A percentile compares a stretch with the other conserved stretches of the same genome.
These are phyloP conservation scores for Naganishia cerealis DNA, from an alignment of 1,284 basidiomycete genomes.

Conservation along the genomic window DNA sequence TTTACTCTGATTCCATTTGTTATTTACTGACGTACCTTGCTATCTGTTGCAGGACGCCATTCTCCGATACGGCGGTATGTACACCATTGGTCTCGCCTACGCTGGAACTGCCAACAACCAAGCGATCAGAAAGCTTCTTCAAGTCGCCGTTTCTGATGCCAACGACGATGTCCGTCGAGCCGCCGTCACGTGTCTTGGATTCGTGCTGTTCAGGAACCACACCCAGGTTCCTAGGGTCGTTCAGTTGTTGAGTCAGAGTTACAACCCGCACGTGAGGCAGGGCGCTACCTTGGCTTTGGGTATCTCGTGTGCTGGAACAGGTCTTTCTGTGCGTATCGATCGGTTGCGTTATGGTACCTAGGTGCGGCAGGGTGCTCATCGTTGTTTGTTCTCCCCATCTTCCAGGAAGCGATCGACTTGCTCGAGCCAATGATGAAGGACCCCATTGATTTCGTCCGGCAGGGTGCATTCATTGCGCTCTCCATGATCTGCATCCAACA, in stretches of 20 bases:
- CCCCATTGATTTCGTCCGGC: slow-evolving; percentile 92
- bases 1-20: neutral
- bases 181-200: slow-evolving; percentile 89
- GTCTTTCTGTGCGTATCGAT: slow-evolving; percentile 65
- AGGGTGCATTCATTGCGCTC: slow-evolving; percentile 91
- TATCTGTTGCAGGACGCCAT: slow-evolving; percentile 73
- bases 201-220: slow-evolving; percentile 92
- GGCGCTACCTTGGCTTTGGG: slow-evolving; percentile 91
- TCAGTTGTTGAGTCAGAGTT: slow-evolving; percentile 91
- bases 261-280: slow-evolving; percentile 96
- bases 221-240: slow-evolving; percentile 90
- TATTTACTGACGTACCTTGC: neutral
- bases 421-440: slow-evolving; percentile 96
- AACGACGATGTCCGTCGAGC: slow-evolving; percentile 93
- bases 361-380: neutral
- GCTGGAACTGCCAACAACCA: slow-evolving; percentile 91
- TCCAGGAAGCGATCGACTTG: slow-evolving; percentile 82
- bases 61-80: slow-evolving; percentile 91
- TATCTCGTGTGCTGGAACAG: slow-evolving; percentile 95
- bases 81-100: slow-evolving; percentile 89
- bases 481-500: slow-evolving; percentile 95
- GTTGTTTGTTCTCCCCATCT: slow-evolving; percentile 1
- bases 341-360: neutral
- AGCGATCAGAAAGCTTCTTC: slow-evolving; percentile 82
- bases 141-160: slow-evolving; percentile 93